phyloP scores from a whole-genome alignment of 164 flowering plant species.

The Nymphaea thermarum region DNA sequence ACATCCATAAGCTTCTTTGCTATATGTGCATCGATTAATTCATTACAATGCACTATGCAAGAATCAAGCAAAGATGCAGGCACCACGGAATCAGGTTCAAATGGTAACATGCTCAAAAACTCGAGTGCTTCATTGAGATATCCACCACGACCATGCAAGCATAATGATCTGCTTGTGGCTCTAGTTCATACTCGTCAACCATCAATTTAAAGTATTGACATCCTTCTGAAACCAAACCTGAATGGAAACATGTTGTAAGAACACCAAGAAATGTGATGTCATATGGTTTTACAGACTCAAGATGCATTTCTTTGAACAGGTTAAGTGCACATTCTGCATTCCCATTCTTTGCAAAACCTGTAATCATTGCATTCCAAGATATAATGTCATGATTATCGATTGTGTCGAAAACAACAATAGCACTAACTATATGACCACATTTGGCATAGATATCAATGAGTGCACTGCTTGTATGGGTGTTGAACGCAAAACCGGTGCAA shows the following conservation, averaged over 20 bases:
- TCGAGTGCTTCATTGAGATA: conserved; percentile 65
- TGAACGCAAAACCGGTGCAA: conserved; percentile 42
- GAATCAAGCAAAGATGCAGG: conserved; percentile 75
- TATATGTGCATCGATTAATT: conserved; percentile 38
- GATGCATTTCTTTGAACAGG: conserved; percentile 47
- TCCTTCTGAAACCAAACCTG: conserved; percentile 63
- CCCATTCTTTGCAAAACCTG: conserved; percentile 84
- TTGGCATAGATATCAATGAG: conserved; percentile 92
- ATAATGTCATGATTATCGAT: conserved; percentile 45
- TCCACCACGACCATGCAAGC: conserved; percentile 90
- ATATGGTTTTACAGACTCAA: conserved; percentile 40
- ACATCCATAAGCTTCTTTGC: conserved; percentile 65
- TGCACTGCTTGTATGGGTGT: conserved; percentile 55
- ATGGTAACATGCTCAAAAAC: conserved; percentile 35
- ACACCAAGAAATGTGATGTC: conserved; percentile 79
- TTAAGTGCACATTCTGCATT: conserved; percentile 53
- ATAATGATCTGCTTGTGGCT: conserved; percentile 61
- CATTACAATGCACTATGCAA: conserved; percentile 73
- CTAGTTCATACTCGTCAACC: conserved; percentile 32
- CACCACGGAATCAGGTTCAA: conserved; percentile 51
- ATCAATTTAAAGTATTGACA: conserved; percentile 42
- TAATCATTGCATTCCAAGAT: conserved; percentile 87
- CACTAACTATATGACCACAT: conserved; percentile 71
- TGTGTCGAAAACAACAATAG: conserved; percentile 52
- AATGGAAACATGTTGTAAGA: conserved; percentile 85